phyloP scores from a whole-genome alignment of 1,284 basidiomycete genomes.

The Pterulicium gracile region DNA sequence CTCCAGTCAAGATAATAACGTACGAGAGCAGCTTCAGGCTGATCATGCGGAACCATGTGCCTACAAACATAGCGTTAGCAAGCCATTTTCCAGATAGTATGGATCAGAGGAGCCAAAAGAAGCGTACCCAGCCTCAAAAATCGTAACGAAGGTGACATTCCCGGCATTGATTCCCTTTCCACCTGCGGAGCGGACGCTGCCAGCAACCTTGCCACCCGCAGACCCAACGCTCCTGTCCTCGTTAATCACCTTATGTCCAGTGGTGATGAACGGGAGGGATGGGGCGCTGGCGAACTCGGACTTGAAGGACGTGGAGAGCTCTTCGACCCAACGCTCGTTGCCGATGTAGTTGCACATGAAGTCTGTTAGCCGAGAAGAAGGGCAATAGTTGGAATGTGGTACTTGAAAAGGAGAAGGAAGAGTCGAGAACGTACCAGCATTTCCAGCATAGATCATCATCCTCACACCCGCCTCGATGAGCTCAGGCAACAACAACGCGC shows the following conservation, averaged over 20 bases:
- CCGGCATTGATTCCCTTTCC: constrained; percentile 50
- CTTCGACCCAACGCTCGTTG: constrained; percentile 61
- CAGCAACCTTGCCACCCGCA: constrained; percentile 35
- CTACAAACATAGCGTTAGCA: constrained; percentile 24
- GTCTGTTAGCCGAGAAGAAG: constrained; percentile 43
- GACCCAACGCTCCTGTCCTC: too few species aligned
- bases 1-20: constrained; percentile 20
- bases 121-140: constrained; percentile 64
- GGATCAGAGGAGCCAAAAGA: constrained; percentile 2
- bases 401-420: not conserved
- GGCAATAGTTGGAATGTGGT: not conserved
- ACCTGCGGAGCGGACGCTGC: constrained; percentile 53
- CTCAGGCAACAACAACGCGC: constrained; percentile 61
- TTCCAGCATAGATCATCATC: constrained; percentile 76
- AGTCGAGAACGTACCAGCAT: constrained; percentile 38
- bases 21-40: constrained; percentile 67
- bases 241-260: too few species aligned
- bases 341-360: constrained; percentile 78
- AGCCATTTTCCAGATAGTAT: too few species aligned
- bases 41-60: constrained; percentile 81
- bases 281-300: constrained; percentile 47
- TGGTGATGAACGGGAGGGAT: constrained; percentile 44
- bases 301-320: constrained; percentile 50
- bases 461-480: constrained; percentile 69
- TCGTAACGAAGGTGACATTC: constrained; percentile 65